These are phyloP conservation scores for Pelargonium fulgidum DNA, from an alignment of 441 rosid species.

Conservation along the genomic window DNA sequence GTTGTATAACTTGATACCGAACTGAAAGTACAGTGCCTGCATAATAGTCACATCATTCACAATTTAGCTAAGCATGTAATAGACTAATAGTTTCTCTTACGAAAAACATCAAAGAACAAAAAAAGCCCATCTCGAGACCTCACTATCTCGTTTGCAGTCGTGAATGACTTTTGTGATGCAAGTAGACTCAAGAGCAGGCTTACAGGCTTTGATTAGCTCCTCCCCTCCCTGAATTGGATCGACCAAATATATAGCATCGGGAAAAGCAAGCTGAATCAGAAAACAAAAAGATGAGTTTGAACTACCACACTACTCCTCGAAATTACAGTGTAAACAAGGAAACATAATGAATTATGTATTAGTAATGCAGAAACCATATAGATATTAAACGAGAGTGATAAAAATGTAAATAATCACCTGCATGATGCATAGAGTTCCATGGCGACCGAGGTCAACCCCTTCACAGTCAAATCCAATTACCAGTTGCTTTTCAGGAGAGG, in stretches of 20 bases:
- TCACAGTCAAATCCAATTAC: conserved; percentile 22
- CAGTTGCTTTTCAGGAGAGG: conserved; percentile 14
- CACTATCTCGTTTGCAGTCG: conserved; percentile 1
- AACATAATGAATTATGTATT: neutral
- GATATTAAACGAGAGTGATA: neutral
- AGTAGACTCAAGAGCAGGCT: neutral
- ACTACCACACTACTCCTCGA: neutral
- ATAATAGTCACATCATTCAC: neutral
- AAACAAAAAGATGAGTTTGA: neutral
- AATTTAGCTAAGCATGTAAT: neutral
- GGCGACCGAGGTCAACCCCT: conserved; percentile 18
- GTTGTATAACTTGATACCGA: too few species aligned
- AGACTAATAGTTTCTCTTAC: neutral
- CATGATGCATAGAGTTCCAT: conserved; percentile 23
- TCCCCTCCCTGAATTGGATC: conserved; percentile 1
- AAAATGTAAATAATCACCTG: conserved; percentile 13
- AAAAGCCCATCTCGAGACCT: too few species aligned
- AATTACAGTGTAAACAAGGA: neutral
- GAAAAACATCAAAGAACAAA: neutral
- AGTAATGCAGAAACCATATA: neutral
- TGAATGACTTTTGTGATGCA: conserved; percentile 5
- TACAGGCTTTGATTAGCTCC: conserved; percentile 3
- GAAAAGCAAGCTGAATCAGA: conserved; percentile 17
- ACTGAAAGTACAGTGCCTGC: neutral
- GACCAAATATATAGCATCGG: conserved; percentile 17